Conservation (phyloP, 805 yeast genomes). For the Starmerella sp. region DNA sequence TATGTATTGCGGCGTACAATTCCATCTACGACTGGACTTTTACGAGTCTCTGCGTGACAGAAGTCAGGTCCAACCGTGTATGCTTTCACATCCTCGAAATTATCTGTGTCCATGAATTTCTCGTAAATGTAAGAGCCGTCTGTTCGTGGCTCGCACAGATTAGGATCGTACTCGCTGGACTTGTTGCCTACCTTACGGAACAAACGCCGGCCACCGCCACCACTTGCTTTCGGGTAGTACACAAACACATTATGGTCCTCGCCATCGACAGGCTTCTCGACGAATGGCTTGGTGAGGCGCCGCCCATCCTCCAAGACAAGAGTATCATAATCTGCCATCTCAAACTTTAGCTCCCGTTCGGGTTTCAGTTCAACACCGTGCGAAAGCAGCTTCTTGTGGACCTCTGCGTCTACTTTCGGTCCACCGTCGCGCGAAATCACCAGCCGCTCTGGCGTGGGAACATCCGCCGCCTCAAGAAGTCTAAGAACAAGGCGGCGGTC, state of each 20-base stretch:
- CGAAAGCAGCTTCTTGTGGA: constrained; percentile 45
- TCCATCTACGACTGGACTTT: constrained; percentile 99
- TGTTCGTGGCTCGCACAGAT: constrained; percentile 60
- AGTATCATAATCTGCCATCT: constrained; percentile 75
- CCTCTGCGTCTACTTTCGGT: constrained; percentile 64
- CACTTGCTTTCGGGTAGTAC: constrained; percentile 74
- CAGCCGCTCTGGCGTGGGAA: constrained; percentile 78
- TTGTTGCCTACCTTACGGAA: constrained; percentile 96
- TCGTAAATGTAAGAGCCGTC: constrained; percentile 89
- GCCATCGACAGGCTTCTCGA: constrained; percentile 97
- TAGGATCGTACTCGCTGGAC: constrained; percentile 89
- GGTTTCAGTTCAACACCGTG: constrained; percentile 45
- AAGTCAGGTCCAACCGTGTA: constrained; percentile 85
- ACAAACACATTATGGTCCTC: constrained; percentile 95
- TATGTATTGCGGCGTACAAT: constrained; percentile 93
- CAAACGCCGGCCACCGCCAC: constrained; percentile 94
- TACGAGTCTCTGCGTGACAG: constrained; percentile 97
- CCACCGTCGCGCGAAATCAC: constrained; percentile 96
- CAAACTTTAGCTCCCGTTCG: constrained; percentile 61
- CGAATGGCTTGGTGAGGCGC: constrained; percentile 75
- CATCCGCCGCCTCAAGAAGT: constrained; percentile 67
- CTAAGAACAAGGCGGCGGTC: constrained; percentile 82
- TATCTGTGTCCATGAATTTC: constrained; percentile 93
- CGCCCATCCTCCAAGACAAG: constrained; percentile 57
- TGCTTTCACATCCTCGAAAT: constrained; percentile 96